Conservation (phyloP, 306 rosid genomes). For the Alnus rubra region DNA sequence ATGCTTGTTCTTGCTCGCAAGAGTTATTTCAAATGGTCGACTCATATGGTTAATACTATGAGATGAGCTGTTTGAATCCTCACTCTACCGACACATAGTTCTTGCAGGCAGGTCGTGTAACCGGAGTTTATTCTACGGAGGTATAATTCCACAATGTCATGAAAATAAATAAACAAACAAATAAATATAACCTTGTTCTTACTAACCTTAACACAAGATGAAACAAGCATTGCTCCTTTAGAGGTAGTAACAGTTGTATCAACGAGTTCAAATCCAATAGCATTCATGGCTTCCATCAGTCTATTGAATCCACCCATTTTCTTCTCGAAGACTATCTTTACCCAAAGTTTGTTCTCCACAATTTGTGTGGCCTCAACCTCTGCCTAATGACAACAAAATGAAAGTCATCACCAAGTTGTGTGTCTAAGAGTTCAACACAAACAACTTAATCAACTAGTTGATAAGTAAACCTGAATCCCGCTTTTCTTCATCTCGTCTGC, state of each 20-base stretch:
- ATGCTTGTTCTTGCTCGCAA: neutral
- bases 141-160: too few relatives aligned
- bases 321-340: constrained; percentile 50
- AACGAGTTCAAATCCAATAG: constrained; percentile 48
- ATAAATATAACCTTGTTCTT: neutral
- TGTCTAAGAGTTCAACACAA: neutral
- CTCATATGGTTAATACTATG: too few relatives aligned
- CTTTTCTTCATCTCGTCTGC: constrained; percentile 36
- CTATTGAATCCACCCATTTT: constrained; percentile 47
- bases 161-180: too few relatives aligned
- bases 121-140: too few relatives aligned
- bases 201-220: constrained; percentile 52
- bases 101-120: too few relatives aligned
- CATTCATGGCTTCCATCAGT: constrained; percentile 43
- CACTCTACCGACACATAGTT: too few relatives aligned
- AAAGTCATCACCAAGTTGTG: neutral
- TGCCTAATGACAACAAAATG: constrained; percentile 31
- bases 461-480: constrained; percentile 47
- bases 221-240: constrained; percentile 49
- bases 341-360: constrained; percentile 51
- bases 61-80: too few relatives aligned
- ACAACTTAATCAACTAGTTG: neutral
- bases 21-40: too few relatives aligned
- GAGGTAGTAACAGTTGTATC: constrained; percentile 54
- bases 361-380: constrained; percentile 48